phyloP scores from a whole-genome alignment of 106 monocot genomes.

The Dioscorea zingiberensis region DNA sequence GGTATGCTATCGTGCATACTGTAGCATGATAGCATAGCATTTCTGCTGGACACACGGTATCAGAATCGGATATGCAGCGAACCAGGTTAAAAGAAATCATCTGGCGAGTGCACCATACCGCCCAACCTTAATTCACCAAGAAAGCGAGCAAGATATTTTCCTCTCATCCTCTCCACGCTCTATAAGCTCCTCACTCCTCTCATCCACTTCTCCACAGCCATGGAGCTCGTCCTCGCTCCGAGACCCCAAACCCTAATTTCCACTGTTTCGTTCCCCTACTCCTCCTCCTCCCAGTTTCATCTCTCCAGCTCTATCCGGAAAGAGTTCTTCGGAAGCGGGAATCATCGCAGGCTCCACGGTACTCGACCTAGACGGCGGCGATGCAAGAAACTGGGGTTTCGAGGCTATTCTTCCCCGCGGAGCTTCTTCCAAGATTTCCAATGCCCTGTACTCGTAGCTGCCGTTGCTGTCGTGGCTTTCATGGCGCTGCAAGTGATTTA shows the following conservation, averaged over 20 bases:
- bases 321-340: not conserved
- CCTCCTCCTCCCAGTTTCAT: not conserved
- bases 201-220: not conserved
- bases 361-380: conserved; percentile 4
- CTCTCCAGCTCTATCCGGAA: not conserved
- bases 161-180: not conserved
- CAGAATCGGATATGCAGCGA: no score
- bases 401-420: not conserved
- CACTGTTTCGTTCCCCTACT: not conserved
- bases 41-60: no score
- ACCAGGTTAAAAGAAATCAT: no score
- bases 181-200: not conserved
- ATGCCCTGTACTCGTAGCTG: not conserved
- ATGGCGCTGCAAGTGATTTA: not conserved
- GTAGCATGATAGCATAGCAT: no score
- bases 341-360: not conserved
- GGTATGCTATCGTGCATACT: no score
- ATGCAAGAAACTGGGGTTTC: conserved; percentile 7
- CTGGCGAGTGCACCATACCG: no score
- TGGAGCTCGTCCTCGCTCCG: conserved; percentile 2
- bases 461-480: conserved; percentile 1
- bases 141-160: not conserved
- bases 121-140: no score
- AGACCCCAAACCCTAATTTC: not conserved
- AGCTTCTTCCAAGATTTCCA: not conserved